Base-by-base conservation (phyloP, 192 early-diverging fungal genomes). In the Chytriomyces sp. region DNA sequence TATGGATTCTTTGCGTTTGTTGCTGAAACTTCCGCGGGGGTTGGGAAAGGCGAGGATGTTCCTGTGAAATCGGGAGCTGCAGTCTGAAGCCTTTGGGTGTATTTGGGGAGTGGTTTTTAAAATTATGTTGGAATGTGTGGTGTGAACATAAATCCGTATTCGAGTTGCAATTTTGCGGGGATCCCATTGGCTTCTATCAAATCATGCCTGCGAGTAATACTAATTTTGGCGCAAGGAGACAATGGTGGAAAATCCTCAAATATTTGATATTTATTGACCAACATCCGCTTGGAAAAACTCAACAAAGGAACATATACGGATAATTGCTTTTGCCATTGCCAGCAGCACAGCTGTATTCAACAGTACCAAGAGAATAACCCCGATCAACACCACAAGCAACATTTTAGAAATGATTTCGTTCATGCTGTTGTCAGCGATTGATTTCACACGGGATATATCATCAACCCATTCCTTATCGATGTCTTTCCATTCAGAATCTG, bases 1-100 rank as follows among this genome's bases (percentile, higher is more conserved):
- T 86, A 95, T 81, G 77, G 83, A 64, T 98, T 98, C 83, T 98
- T 93, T 81, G 90, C 87, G 49, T 94, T 75, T 44, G 77, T 82
- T 13, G n/a, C 49, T 26, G 49, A 7, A 11, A 50, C 45, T 13
- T 53, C 24, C 26, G 65, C 9, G 3, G 16, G 16, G 2, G 3
- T 59, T 59, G 57, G 57, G 57, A 20, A 1, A 59, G 20, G 57
- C 16, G 16, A 59, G 57, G 57, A 59, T 16, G 16, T 20, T 20
- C 57, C 57, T n/a, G 57, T 59, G 57, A 59, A 59, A n/a, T 20
- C 57, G 57, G 16, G 13, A 16, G 57, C 13, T n/a, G 57, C 57
- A 59, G 13, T 20, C 1, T 16, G 57, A 59, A 59, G 35, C 35
- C 35, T 35, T 35, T 35, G 35, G 35, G 2, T 35, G 35, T 35